Evolutionary conservation across 495 filamentous ascomycete species (phyloP), one percentile per base, ranked within the genome.

Genomic region (Filosporella fistucella): DNA sequence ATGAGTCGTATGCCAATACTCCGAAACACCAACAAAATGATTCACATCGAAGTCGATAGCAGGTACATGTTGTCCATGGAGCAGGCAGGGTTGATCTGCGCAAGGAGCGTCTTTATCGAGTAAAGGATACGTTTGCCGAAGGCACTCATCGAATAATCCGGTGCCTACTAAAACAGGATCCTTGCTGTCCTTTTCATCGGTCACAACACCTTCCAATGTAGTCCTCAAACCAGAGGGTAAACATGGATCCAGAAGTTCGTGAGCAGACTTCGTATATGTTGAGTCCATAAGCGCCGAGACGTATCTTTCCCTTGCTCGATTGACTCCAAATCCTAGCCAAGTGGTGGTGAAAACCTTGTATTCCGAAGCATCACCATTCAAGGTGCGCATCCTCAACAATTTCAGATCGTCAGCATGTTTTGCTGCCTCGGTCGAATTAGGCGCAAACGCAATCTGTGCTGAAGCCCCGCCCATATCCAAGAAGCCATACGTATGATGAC

Each of bases 1-100:
- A 58, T 96, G 91, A 0, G 93, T 99, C 0, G 91, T 96, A 67
- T 99, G 93, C 93, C 93, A 99, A 61, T 95, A 99, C 61, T 99
- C 93, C 14, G 90, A 96, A 44, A 99, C 91, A 7, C 93, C 93
- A 21, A 99, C 84, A 58, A 99, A 99, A 61, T 97, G 93, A 51
- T 99, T 99, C 30, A 99, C 83, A 42, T 93, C 84, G 60, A 97
- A 99, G 63, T 99, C 93, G 45, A 99, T 96, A 1, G 91, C 89
- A 0, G 93, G 93, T 2, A 90, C 88, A 59, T 97, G 90, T 37
- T 89, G 77, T 0, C 94, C 88, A 50, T 93, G 83, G 17, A 99
- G 69, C 28, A 99, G 68, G 63, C 93, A 99, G 0, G 93, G 94
- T 13, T 79, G 60, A 59, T 97, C 87, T 3, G 75, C 62, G 60